Base-by-base conservation (phyloP, 2,329 filamentous ascomycete species). In the Ascochyta pisi region DNA sequence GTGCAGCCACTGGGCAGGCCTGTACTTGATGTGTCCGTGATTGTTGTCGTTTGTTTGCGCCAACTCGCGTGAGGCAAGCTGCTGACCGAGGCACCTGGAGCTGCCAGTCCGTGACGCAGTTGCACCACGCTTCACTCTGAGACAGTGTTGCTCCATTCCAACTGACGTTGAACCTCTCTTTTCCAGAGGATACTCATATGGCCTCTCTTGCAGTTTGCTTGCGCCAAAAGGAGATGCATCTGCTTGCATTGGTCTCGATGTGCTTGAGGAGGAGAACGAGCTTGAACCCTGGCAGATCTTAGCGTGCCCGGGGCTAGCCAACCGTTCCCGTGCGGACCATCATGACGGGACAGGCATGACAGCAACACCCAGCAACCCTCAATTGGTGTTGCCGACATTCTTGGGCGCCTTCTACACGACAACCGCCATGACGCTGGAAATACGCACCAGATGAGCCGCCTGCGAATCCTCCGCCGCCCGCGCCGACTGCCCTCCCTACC, bases 391-490 rank as follows among this genome's bases (percentile, higher is more conserved):
- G 42, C 47, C 31, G 46, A 50, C 42, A 35, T 24, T 24, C 34
- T 44, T 29, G 41, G 47, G 53, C 35, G 42, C 53, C 42, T 45
- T 16, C 16, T 46, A 58, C 35, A 48, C 52, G 60, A 57, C 54
- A 53, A 68, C 47, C 63, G 66, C 53, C 68, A 72, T 72, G 69
- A 58, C 62, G 66, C 61, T 60, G 61, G 54, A 60, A 50, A 62
- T 57, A 54, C 54, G 51, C 57, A 60, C 63, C 66, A 62, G 61
- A 75, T 74, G 71, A 74, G 66, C 70, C 58, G 63, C 66, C 56
- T 51, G 54, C 60, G 38, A 54, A 60, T 41, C 56, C 38, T 49
- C 57, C 50, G 68, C 71, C 65, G 64, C 67, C 67, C 60, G 65
- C 62, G 60, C 59, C 65, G 54, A 50, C 59, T 58, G 50, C 52